Evolutionary conservation across 768 basidiomycete genomes (phyloP), one percentile per base, ranked within the genome.

Genomic region (Coprinopsis cinerea): DNA sequence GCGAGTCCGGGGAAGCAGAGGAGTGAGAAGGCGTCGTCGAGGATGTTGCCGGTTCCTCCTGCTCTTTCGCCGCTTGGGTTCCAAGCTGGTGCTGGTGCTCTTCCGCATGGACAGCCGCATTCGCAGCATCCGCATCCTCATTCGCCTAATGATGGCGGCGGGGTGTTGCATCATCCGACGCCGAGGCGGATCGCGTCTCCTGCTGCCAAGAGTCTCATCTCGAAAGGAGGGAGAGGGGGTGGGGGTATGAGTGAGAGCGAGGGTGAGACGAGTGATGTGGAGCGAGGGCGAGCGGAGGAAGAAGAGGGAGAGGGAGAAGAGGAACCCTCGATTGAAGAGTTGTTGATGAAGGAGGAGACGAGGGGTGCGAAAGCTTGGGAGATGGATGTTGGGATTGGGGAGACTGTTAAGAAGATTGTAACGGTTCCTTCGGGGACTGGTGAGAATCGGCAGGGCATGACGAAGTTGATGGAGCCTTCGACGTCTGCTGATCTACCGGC

Each of bases 401-500:
- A 45, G 4, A 45, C 44, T 17, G 44, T 45, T 25, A 45, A 45
- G 44, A 45, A 45, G 44, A 27, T 45, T 7, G n/a, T n/a, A n/a
- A n/a, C n/a, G n/a, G n/a, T n/a, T n/a, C n/a, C n/a, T n/a, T n/a
- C n/a, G n/a, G n/a, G n/a, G n/a, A n/a, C n/a, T n/a, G n/a, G n/a
- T n/a, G n/a, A n/a, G n/a, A n/a, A n/a, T n/a, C n/a, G n/a, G n/a
- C n/a, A n/a, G n/a, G n/a, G n/a, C n/a, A n/a, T n/a, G n/a, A n/a
- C n/a, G n/a, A n/a, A n/a, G n/a, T n/a, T n/a, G n/a, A n/a, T n/a
- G n/a, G n/a, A n/a, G n/a, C n/a, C n/a, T n/a, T n/a, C n/a, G n/a
- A n/a, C n/a, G n/a, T n/a, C n/a, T n/a, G n/a, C n/a, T n/a, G n/a
- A n/a, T n/a, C n/a, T n/a, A n/a, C 27, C 27, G 25, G 28, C 6